Evolutionary conservation across 805 yeast genomes (phyloP), one percentile per base, ranked within the genome.

Genomic region (Ogataea degrootiae): DNA sequence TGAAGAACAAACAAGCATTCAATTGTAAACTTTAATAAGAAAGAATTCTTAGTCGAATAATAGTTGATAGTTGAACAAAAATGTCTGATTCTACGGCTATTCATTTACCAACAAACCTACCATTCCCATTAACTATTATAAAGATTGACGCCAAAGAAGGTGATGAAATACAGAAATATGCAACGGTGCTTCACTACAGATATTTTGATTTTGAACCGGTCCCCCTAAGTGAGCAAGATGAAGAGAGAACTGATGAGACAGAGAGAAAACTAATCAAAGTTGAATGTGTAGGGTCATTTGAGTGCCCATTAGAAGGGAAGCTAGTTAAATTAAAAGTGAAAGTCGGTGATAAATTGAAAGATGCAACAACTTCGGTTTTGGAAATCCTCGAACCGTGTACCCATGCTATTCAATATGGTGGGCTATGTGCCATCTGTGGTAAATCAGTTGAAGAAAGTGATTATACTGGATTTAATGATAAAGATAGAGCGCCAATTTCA

Each of bases 351-450:
- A 82, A 78, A 52, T 70, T 92, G 16, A 71, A 73, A 34, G 79
- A 77, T 46, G 47, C 62, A 23, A 70, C 69, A 3, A 58, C 62
- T 7, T 70, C 70, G 3, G 69, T 92, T 14, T 74, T 82, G 29
- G 69, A 72, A 37, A 73, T 92, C 15, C 66, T 71, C 39, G 97
- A 95, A 61, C 89, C 95, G 0, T 94, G 99, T 60, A 75, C 88
- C 12, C 99, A 94, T 66, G 80, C 92, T 1, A 90, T 94, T 26
- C 97, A 94, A 56, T 94, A 85, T 61, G 96, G 96, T 14, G 98
- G 98, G 0, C 73, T 92, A 39, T 92, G 99, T 70, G 97, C 97
- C 0, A 67, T 88, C 19, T 92, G 99, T 65, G 98, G 98, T 6
- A 80, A 80, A 48, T 78, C 87, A 7, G 76, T 94, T 9, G 86